Evolutionary conservation across 169 alveolate species (phyloP), one percentile per base, ranked within the genome.

Genomic region (Theileria annulata): DNA sequence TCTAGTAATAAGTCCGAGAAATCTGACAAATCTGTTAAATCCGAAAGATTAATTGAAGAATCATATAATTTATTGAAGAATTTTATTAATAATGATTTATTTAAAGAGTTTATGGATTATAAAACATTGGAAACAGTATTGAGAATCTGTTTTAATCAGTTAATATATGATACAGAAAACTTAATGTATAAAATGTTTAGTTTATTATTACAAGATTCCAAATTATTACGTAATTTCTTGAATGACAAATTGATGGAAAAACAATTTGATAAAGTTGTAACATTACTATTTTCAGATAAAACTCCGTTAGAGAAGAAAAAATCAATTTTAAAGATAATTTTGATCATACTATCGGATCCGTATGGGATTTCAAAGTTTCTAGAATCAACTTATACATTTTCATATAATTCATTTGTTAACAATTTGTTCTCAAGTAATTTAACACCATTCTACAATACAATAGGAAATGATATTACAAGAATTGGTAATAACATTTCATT

Each of bases 21-120:
- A 3, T 42, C 13, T 10, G 51, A 35, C 3, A 35, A 35, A 35
- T 35, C 9, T 8, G 71, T 6, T 1, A 62, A 62, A 21, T 62
- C 9, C 1, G 71, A 21, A 30, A 62, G 25, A 21, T 15, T 17
- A 10, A 10, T 60, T 12, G 69, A 62, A 9, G 71, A 62, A 8
- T 2, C 33, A 8, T 9, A 23, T 9, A 21, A 17, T 28, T 15
- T 62, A 6, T 37, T 62, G 37, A 23, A 23, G 33, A 27, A 62
- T 17, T 62, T 62, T 19, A 21, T 21, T 1, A 28, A 23, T 9
- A 62, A 62, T 37, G 71, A 62, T 19, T 37, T 62, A 5, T 62
- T 62, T 21, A 62, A 62, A 21, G 71, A 62, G 48, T 62, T n/a
- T 37, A 31, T 62, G 48, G 71, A 62, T 6, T 62, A 62, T 47